Evolutionary conservation across 1,284 basidiomycete species (phyloP), one percentile per base, ranked within the genome.

Genomic region (Cutaneotrichosporon cutaneum): DNA sequence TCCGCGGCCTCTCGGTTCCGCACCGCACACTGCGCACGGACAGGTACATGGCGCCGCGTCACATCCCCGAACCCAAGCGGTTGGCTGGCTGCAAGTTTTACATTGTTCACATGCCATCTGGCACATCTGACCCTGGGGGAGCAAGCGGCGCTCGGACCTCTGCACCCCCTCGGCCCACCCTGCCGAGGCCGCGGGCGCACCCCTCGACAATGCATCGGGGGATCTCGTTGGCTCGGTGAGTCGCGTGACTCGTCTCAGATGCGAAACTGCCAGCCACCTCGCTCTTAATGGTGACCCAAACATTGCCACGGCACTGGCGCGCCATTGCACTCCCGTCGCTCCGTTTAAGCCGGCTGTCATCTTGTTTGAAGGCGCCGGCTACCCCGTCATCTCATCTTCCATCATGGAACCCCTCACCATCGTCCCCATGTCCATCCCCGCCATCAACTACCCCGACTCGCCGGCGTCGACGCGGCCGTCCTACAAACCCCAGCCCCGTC

Each of bases 71-170:
- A 18, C 18, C 39, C 39, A n/a, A 42, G 39, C 39, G 39, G 39
- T 42, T n/a, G 39, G 39, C 39, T 42, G 39, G 39, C 39, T 4
- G 39, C 39, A 47, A 26, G 45, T 47, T 26, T 47, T 47, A 42
- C 39, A 42, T 42, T 47, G 45, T 47, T 47, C 45, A 26, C 45
- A 47, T 42, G 39, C 18, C 18, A 42, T 21, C 39, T 42, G 39
- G 39, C 39, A 42, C 39, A 42, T 42, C 39, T 8, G 3, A 42
- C 39, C 45, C 45, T 47, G 22, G 45, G 22, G 45, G 22, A 11
- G 2, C 22, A 9, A 26, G 24, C 26, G 22, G 22, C 45, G 45
- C 45, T 47, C 45, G 45, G 45, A 26, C 45, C 45, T 47, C 22
- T 47, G 22, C 45, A 24, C 24, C 44, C 39, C 39, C 13, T 42